Conservation (phyloP, 2,329 filamentous ascomycete genomes). For the Claviceps paspali region DNA sequence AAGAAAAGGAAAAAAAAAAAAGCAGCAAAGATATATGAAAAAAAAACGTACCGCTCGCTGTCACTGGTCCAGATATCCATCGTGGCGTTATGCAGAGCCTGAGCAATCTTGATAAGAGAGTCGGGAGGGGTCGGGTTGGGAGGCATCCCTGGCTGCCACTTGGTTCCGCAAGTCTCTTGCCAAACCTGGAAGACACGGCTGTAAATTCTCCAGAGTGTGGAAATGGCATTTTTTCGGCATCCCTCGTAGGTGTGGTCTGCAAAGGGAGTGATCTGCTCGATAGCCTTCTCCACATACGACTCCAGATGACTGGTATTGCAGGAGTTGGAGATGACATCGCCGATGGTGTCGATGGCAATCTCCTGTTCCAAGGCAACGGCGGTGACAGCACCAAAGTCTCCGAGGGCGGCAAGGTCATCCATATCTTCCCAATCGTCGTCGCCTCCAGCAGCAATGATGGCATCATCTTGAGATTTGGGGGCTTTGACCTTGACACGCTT, state of each 20-base stretch:
- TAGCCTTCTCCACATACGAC: conserved; percentile 76
- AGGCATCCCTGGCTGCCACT: conserved; percentile 82
- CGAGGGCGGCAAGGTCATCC: conserved; percentile 69
- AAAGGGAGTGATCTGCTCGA: conserved; percentile 66
- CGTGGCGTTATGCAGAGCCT: conserved; percentile 73
- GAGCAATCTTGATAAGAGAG: conserved; percentile 71
- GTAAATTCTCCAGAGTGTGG: conserved; percentile 86
- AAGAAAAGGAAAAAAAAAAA: conserved; percentile 2
- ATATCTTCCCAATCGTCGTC: conserved; percentile 40
- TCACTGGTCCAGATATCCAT: conserved; percentile 80
- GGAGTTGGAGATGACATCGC: conserved; percentile 79
- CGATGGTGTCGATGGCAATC: conserved; percentile 87
- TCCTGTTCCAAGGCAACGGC: conserved; percentile 92
- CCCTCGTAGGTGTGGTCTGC: conserved; percentile 86
- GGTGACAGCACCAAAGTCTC: conserved; percentile 73
- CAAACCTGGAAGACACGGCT: conserved; percentile 79
- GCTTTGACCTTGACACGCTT: conserved; percentile 71
- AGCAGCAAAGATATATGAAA: conserved; percentile 3
- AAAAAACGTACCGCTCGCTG: conserved; percentile 67
- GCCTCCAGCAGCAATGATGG: conserved; percentile 40
- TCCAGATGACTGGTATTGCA: conserved; percentile 57
- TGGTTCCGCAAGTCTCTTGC: conserved; percentile 56
- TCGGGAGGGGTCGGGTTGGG: conserved; percentile 63
- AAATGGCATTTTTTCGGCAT: conserved; percentile 79
- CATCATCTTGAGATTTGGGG: conserved; percentile 37